Conservation (phyloP, 2,329 filamentous ascomycete genomes). For the Ambrosiella beaveri region DNA sequence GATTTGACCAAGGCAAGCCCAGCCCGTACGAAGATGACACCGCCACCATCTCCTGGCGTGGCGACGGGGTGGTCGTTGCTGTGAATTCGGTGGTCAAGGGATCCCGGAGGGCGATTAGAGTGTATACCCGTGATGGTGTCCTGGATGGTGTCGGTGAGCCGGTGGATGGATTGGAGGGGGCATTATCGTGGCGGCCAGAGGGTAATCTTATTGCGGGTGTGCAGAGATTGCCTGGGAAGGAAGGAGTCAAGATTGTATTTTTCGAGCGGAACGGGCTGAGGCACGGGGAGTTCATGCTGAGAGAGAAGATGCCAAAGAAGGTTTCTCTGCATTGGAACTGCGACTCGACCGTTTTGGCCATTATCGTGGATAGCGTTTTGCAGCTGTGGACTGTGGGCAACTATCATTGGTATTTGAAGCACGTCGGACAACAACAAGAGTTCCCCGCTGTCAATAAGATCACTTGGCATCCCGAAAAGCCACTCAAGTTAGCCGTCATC, state of each 20-base stretch:
- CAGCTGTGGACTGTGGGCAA: slow-evolving; percentile 96
- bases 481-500: slow-evolving; percentile 47
- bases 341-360: slow-evolving; percentile 78
- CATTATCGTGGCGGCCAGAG: slow-evolving; percentile 77
- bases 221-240: slow-evolving; percentile 49
- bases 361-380: slow-evolving; percentile 55
- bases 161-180: slow-evolving; percentile 74
- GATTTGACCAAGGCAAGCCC: slow-evolving; percentile 65
- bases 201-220: slow-evolving; percentile 84
- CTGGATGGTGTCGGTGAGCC: slow-evolving; percentile 91
- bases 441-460: slow-evolving; percentile 21
- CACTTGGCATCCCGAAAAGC: slow-evolving; percentile 77
- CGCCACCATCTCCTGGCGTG: slow-evolving; percentile 74
- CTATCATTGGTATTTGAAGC: slow-evolving; percentile 96
- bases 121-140: slow-evolving; percentile 78
- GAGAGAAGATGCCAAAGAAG: slow-evolving; percentile 34
- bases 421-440: slow-evolving; percentile 46
- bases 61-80: slow-evolving; percentile 81
- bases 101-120: slow-evolving; percentile 61
- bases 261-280: slow-evolving; percentile 94
- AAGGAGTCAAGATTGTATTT: slow-evolving; percentile 58
- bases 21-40: slow-evolving; percentile 56
- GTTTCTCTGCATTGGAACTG: slow-evolving; percentile 71
- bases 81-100: slow-evolving; percentile 60
- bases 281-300: slow-evolving; percentile 84